phyloP scores from a whole-genome alignment of 1,139 yeast species.

The Fermentozyma sake region DNA sequence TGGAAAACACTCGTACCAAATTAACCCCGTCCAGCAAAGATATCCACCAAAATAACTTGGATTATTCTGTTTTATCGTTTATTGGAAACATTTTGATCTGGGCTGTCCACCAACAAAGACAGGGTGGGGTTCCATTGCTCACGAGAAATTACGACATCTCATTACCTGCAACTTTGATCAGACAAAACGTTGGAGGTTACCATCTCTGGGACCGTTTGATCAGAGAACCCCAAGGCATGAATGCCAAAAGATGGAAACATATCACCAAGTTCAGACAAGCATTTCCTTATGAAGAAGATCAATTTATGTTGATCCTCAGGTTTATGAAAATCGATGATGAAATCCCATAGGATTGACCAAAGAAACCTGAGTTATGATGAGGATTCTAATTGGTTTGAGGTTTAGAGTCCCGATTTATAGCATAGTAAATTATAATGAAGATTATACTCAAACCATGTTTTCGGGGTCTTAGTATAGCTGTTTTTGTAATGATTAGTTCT shows the following conservation, averaged over 20 bases:
- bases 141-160: conserved; percentile 18
- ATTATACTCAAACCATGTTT: no score
- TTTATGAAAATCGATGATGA: conserved; percentile 26
- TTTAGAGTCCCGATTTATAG: no score
- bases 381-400: no score
- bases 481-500: no score
- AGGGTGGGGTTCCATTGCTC: conserved; percentile 13
- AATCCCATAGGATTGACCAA: conserved; percentile 1
- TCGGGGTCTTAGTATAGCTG: no score
- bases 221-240: conserved; percentile 33
- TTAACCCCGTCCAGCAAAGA: conserved; percentile 33
- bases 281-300: conserved; percentile 41
- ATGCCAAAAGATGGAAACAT: conserved; percentile 45
- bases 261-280: conserved; percentile 35
- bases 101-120: conserved; percentile 28
- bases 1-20: conserved; percentile 31
- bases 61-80: conserved; percentile 36
- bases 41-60: conserved; percentile 35
- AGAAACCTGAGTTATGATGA: no score
- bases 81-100: conserved; percentile 42
- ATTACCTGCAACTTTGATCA: conserved; percentile 16
- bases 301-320: conserved; percentile 37
- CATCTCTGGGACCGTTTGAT: conserved; percentile 43
- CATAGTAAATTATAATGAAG: no score
- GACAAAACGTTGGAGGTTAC: conserved; percentile 35